Evolutionary conservation across 371 early-diverging fungal species (phyloP), one percentile per base, ranked within the genome.

Genomic region (Rhizopus sp.): DNA sequence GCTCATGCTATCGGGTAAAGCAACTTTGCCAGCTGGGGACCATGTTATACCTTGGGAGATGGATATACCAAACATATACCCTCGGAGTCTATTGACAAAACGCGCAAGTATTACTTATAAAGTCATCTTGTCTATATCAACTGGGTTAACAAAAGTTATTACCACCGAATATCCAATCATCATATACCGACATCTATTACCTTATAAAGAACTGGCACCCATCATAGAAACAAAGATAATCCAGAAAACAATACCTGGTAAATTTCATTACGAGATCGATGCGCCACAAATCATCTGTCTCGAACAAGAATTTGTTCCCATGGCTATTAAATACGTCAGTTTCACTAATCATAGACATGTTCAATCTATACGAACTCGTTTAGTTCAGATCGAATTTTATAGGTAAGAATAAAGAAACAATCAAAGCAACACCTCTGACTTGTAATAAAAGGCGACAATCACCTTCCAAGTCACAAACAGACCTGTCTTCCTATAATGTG

Each of bases 201-300:
- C 73, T 7, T 66, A 65, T 46, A 69, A 70, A 57, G 70, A 72
- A 47, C 31, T 70, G 2, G 45, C 71, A 0, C 73, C 77, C 4
- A 37, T 70, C 17, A 60, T 73, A 17, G 77, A 70, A 55, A 62
- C 77, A 8, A 68, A 59, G 49, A 23, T 70, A 13, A 70, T 58
- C 41, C 64, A 68, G 23, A 59, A 62, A 32, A 76, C 77, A 5
- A 55, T 76, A 7, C 66, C 77, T 37, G 69, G 69, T 16, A 76
- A 70, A 61, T 76, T 72, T 34, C 77, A 76, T 50, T 76, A 68
- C 23, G 77, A 76, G 37, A 59, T 76, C 16, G 77, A 76, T 49
- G 60, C 64, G 13, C 77, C 77, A 9, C 70, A 66, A 16, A 60
- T 73, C 15, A 51, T 73, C 4, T 76, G 71, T 40, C 44, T 68